Evolutionary conservation across 495 filamentous ascomycete genomes (phyloP).

Genomic region (Cercophora newfieldiana): DNA sequence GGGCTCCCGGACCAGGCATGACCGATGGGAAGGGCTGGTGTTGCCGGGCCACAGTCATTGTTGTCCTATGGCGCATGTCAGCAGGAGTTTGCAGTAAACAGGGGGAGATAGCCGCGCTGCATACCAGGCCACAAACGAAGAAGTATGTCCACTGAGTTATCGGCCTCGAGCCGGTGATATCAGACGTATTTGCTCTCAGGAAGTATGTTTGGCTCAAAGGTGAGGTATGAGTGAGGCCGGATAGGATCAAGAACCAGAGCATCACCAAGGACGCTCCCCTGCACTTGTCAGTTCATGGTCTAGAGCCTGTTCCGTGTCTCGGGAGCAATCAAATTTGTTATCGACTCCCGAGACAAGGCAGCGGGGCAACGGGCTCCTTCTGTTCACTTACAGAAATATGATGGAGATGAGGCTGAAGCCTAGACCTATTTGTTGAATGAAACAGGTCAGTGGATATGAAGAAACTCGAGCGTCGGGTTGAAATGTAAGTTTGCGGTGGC

Average conservation of each 20-base stretch:
- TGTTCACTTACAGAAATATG: constrained; percentile 75
- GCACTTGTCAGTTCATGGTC: no score
- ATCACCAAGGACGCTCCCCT: constrained; percentile 70
- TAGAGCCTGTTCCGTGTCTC: no score
- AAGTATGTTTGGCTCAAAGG: constrained; percentile 80
- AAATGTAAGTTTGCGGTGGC: no score
- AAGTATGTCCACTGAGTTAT: constrained; percentile 86
- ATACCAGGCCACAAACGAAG: constrained; percentile 61
- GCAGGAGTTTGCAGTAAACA: no score
- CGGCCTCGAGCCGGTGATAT: constrained; percentile 63
- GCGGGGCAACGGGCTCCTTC: no score
- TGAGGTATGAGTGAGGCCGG: constrained; percentile 56
- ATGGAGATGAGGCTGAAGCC: constrained; percentile 57
- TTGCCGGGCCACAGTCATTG: constrained; percentile 44
- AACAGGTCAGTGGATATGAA: no score
- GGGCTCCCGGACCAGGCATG: constrained; percentile 50
- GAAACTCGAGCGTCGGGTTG: neutral
- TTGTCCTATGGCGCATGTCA: no score
- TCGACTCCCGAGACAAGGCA: no score
- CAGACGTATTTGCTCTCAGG: constrained; percentile 70
- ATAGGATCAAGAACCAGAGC: constrained; percentile 79
- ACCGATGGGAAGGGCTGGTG: constrained; percentile 50
- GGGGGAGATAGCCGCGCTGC: no score
- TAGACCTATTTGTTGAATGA: constrained; percentile 32
- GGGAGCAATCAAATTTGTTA: no score